Base-by-base conservation (phyloP, 371 early-diverging fungal genomes). In the Sporodiniella umbellata region DNA sequence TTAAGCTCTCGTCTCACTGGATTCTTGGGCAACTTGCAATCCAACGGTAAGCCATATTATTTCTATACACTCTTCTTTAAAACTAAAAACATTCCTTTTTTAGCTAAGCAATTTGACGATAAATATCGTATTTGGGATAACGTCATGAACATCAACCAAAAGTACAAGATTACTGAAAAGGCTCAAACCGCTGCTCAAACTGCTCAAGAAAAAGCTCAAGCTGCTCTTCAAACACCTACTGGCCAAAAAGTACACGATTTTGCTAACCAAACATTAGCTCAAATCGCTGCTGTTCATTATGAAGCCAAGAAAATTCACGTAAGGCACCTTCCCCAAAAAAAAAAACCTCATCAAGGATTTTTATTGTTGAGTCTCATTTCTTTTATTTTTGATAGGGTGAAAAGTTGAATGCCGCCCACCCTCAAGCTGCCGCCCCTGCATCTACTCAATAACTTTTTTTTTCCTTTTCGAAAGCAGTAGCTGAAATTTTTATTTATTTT, bases 161-260 rank as follows among this genome's bases (percentile, higher is more conserved):
- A 81, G 60, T 83, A 65, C 70, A 72, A 77, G 42, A 76, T 85
- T 39, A 75, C 73, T 56, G 83, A 81, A 53, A 80, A 72, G 56
- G 78, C 79, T 25, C 62, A 69, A 53, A 63, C n/a, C 33, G 73
- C 60, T 22, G 74, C 76, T 28, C 62, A 73, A 6, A 64, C 60
- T 6, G 83, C 79, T 42, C 76, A 67, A 65, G 60, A 33, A 40
- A 74, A 43, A 26, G 81, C 76, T 23, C 64, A 58, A 30, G 60
- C 61, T 51, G 83, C 80, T 31, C 69, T 85, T 43, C 74, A 74
- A 42, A 72, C 83, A n/a, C 70, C 79, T 11, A 69, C 83, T 8
- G 86, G 81, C 23, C 83, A 83, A 63, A 77, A 74, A 48, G 75
- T 81, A 1, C 58, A 66, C 8, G 72, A 68, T 15, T 56, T 79